Conservation (phyloP, 345 rosid genomes). For the Psidium friedrichsthalianum region DNA sequence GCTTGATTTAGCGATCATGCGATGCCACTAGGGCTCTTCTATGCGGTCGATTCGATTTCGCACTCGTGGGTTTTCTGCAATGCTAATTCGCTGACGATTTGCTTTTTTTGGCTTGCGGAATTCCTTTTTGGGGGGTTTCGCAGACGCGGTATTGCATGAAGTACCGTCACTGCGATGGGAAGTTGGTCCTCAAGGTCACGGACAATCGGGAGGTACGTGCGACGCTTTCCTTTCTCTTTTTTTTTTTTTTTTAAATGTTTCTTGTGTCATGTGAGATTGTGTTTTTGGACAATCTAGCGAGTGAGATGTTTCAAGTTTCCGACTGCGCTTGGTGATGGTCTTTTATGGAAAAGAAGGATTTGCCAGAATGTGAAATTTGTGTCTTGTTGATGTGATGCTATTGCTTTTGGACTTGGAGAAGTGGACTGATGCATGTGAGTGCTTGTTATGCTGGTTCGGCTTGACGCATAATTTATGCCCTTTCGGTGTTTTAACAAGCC, state of each 20-base stretch:
- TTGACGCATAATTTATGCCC: not conserved
- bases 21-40: too few relatives aligned
- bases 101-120: not conserved
- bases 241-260: not conserved
- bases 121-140: not conserved
- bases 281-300: not conserved
- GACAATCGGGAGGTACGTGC: conserved; percentile 77
- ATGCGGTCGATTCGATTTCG: not conserved
- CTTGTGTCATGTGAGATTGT: not conserved
- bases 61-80: not conserved
- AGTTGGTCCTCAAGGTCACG: conserved; percentile 95
- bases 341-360: not conserved
- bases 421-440: not conserved
- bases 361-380: not conserved
- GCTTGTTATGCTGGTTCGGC: not conserved
- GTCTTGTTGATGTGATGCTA: not conserved
- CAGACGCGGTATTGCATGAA: conserved; percentile 89
- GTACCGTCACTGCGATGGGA: conserved; percentile 90
- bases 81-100: not conserved
- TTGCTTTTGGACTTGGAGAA: not conserved
- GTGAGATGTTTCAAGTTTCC: not conserved
- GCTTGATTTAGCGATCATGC: not conserved
- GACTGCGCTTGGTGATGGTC: not conserved
- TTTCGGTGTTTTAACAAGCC: not conserved
- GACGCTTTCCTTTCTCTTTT: not conserved